phyloP scores from a whole-genome alignment of 257 asterid species.

The Ligustrum vulgare region DNA sequence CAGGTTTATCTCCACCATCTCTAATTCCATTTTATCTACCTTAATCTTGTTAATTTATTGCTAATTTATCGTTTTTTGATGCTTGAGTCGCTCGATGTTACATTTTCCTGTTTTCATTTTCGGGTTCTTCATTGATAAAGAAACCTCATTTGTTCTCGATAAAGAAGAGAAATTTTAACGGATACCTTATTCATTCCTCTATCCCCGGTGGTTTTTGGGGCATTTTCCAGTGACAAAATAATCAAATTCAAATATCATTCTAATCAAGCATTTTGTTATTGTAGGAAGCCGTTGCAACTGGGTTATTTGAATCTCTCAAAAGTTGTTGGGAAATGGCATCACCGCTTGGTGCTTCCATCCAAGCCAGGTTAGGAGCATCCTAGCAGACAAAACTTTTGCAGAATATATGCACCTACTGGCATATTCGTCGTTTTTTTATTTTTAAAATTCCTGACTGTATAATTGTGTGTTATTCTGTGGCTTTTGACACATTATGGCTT shows the following conservation, averaged over 20 bases:
- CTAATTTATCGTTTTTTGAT: not conserved
- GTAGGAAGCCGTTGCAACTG: conserved; percentile 27
- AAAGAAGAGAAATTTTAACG: not conserved
- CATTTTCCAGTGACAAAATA: not conserved
- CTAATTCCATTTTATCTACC: not conserved
- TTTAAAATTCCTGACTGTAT: not conserved
- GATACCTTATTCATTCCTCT: not conserved
- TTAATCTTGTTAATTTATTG: not conserved
- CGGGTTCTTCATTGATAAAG: not conserved
- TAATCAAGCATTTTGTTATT: conserved; percentile 7
- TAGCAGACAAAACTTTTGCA: not conserved
- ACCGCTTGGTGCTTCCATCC: conserved; percentile 41
- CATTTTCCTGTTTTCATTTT: not conserved
- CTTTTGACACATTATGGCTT: conserved; percentile 18
- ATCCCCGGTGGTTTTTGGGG: not conserved
- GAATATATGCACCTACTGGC: not conserved
- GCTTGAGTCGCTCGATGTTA: not conserved
- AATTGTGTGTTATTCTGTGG: conserved; percentile 10
- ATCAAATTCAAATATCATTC: not conserved
- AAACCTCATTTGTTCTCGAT: not conserved
- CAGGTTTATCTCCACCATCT: not conserved
- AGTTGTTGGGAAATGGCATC: conserved; percentile 41
- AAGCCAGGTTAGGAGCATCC: conserved; percentile 39
- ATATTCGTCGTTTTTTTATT: not conserved
- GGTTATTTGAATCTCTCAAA: conserved; percentile 18